Percentiles rank a stretch among this genome's conserved stretches.
Conservation (phyloP, 306 rosid genomes). For the Geum urbanum region DNA sequence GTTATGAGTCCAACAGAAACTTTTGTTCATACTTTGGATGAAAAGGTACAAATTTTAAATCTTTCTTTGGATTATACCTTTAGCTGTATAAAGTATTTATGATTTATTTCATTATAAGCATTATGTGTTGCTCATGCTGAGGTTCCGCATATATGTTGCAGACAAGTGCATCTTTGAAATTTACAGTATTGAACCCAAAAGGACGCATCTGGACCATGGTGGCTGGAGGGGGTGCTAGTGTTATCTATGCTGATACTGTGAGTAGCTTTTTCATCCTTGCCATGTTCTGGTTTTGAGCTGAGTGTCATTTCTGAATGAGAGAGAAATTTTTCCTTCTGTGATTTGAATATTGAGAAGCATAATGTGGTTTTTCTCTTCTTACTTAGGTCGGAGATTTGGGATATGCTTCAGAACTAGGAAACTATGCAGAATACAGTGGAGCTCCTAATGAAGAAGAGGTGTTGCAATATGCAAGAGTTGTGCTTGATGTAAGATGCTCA, state of each 20-base stretch:
- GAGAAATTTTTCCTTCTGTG: background rate
- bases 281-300: background rate
- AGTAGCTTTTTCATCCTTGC: slow-evolving; percentile 16
- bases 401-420: slow-evolving; percentile 90
- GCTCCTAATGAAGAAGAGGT: slow-evolving; percentile 96
- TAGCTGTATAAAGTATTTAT: background rate
- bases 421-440: slow-evolving; percentile 93
- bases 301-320: slow-evolving; percentile 12
- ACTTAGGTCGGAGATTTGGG: slow-evolving; percentile 86
- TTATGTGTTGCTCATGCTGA: slow-evolving; percentile 14
- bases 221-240: slow-evolving; percentile 95
- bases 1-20: slow-evolving; percentile 66
- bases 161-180: slow-evolving; percentile 85
- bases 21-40: slow-evolving; percentile 72
- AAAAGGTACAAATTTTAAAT: slow-evolving; percentile 42
- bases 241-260: slow-evolving; percentile 83
- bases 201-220: slow-evolving; percentile 97
- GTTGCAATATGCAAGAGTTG: slow-evolving; percentile 83
- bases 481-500: slow-evolving; percentile 57
- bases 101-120: background rate
- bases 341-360: slow-evolving; percentile 7
- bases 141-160: slow-evolving; percentile 28
- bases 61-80: background rate
- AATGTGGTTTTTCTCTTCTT: background rate
- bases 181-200: slow-evolving; percentile 77